Base-by-base conservation (phyloP, 164 flowering plant species). In the Malania oleifera region DNA sequence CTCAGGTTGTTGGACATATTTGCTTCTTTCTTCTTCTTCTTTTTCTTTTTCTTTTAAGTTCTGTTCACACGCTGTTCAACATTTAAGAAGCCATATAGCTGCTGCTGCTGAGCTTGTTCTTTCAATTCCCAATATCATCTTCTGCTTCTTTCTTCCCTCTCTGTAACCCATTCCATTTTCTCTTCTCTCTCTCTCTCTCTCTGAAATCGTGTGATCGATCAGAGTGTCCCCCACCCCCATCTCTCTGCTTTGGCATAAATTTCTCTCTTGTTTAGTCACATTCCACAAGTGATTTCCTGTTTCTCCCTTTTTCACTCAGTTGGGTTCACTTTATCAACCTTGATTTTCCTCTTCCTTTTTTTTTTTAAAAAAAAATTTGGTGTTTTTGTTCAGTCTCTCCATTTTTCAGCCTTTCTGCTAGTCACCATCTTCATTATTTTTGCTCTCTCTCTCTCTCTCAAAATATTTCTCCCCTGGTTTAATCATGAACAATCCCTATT, bases 401-500 rank as follows among this genome's bases (percentile, higher is more conserved):
- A 60, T 58, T 61, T 52, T 66, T 35, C 48, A 59, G 56, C 69
- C 53, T 72, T 69, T 53, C n/a, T 54, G 34, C n/a, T 35, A 39
- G 7, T 35, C 62, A 23, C 34, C 61, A 15, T 55, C 50, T 62
- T 25, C 54, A 3, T 58, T 20, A 37, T n/a, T 38, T 24, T 61
- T 11, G 24, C 23, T 9, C 22, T 52, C 56, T 73, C 34, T 48
- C 64, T 54, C 26, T 51, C 4, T 4, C 58, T 40, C 19, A n/a
- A n/a, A n/a, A n/a, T n/a, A n/a, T n/a, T 39, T 56, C 44, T 31
- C 50, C 58, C 52, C 29, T 47, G 57, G 54, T 27, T 57, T 61
- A 70, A 74, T 64, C 81, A 86, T 84, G 87, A 62, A 76, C 57
- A 82, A 83, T 69, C 87, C 87, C 14, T 73, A 76, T 67, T 70